Percentiles rank a stretch among this genome's conserved stretches.
Conservation (phyloP, 129 eudicot species). For the Dittrichia graveolens region DNA sequence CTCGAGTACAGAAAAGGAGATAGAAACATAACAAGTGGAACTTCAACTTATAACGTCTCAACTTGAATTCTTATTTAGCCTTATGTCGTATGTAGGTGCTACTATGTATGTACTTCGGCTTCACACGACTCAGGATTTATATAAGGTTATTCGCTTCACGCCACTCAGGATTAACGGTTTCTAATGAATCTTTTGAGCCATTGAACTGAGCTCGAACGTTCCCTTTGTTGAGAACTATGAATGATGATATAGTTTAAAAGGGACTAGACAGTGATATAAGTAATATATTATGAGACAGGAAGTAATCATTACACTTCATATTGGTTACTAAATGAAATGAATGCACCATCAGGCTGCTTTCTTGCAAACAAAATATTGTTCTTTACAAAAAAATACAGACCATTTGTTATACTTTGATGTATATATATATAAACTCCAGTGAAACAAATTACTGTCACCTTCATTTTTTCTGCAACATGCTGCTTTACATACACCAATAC, state of each 20-base stretch:
- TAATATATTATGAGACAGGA: not conserved
- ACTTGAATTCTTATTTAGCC: not conserved
- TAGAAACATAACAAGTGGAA: not conserved
- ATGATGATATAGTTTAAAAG: too few relatives aligned
- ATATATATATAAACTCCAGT: not conserved
- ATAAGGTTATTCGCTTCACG: not conserved
- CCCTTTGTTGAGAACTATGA: too few relatives aligned
- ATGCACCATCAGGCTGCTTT: not conserved
- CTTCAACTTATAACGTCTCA: not conserved
- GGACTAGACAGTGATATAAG: too few relatives aligned
- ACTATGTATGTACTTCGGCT: not conserved
- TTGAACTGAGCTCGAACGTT: too few relatives aligned
- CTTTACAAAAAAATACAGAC: conserved; percentile 15
- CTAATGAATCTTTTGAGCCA: too few relatives aligned
- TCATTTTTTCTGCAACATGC: not conserved
- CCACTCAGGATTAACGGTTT: too few relatives aligned
- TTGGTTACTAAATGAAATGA: not conserved
- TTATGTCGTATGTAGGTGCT: not conserved
- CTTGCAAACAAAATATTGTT: conserved; percentile 2
- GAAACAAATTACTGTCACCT: not conserved
- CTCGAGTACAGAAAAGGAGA: too few relatives aligned
- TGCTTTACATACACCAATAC: not conserved
- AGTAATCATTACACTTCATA: conserved; percentile 6
- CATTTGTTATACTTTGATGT: not conserved
- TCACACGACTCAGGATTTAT: not conserved